Conservation (phyloP, 2,329 filamentous ascomycete genomes). For the Chaetomiaceae sp. region DNA sequence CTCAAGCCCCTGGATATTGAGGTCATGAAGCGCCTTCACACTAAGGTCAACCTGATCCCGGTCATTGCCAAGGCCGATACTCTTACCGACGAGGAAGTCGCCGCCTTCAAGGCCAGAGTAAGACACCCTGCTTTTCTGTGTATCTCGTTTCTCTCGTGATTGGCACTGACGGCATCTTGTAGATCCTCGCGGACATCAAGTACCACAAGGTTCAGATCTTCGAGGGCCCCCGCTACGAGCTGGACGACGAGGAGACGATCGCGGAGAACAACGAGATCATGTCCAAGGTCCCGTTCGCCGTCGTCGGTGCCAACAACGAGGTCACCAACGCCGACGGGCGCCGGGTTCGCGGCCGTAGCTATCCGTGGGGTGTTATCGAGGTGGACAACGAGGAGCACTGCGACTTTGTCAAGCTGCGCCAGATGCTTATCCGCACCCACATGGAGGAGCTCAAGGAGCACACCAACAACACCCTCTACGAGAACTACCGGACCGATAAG, state of each 20-base stretch:
- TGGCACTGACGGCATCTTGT: slow-evolving; percentile 15
- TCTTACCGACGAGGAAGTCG: slow-evolving; percentile 92
- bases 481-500: slow-evolving; percentile 99
- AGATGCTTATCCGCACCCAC: slow-evolving; percentile 99
- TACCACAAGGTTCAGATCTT: slow-evolving; percentile 98
- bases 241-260: slow-evolving; percentile 98
- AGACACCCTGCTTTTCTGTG: slow-evolving; percentile 40
- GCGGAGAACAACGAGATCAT: slow-evolving; percentile 99
- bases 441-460: slow-evolving; percentile 99
- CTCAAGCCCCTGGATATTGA: slow-evolving; percentile 98
- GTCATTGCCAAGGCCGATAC: slow-evolving; percentile 99
- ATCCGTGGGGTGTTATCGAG: slow-evolving; percentile 98
- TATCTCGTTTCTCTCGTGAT: not conserved
- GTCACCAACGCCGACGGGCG: slow-evolving; percentile 86
- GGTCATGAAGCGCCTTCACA: slow-evolving; percentile 98
- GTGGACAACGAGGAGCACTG: slow-evolving; percentile 99
- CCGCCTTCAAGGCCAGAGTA: slow-evolving; percentile 92
- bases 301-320: slow-evolving; percentile 94
- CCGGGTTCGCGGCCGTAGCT: slow-evolving; percentile 90
- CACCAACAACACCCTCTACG: slow-evolving; percentile 97
- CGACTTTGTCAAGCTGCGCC: slow-evolving; percentile 98
- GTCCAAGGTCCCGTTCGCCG: slow-evolving; percentile 98
- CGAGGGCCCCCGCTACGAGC: slow-evolving; percentile 94
- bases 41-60: slow-evolving; percentile 99
- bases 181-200: slow-evolving; percentile 97